phyloP scores from a whole-genome alignment of 2,329 filamentous ascomycete species.

The Pseudogymnoascus sp. region DNA sequence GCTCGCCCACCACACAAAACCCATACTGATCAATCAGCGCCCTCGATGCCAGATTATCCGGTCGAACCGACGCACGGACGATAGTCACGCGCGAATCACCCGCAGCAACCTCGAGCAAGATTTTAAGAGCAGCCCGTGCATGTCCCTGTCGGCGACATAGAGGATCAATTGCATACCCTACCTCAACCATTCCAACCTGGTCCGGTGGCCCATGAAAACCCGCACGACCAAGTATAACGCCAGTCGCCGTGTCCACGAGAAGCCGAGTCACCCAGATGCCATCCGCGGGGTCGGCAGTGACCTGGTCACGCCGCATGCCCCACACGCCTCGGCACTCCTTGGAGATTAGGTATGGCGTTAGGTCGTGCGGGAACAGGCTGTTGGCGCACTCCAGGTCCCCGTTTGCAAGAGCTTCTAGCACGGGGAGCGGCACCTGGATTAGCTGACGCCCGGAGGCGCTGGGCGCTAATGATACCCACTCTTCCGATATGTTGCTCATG shows the following conservation, averaged over 20 bases:
- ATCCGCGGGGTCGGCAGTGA: background rate
- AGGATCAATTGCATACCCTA: constrained; percentile 9
- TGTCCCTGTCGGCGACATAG: constrained; percentile 6
- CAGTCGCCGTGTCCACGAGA: background rate
- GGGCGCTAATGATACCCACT: background rate
- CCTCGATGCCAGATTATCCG: background rate
- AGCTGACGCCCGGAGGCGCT: background rate
- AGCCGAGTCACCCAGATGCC: background rate
- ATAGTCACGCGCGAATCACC: background rate
- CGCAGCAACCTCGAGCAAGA: constrained; percentile 1
- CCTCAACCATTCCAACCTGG: constrained; percentile 10
- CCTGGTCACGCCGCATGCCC: background rate
- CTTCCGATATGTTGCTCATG: background rate
- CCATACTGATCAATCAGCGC: background rate
- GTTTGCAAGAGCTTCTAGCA: background rate
- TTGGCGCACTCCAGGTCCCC: background rate
- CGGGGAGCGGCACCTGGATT: background rate
- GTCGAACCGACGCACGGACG: background rate
- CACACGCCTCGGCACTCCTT: background rate
- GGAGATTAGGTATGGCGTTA: background rate
- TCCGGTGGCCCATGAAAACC: constrained; percentile 10
- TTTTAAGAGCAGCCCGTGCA: constrained; percentile 9
- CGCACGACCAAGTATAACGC: background rate
- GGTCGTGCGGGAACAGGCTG: background rate
- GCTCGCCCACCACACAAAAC: background rate